These are phyloP conservation scores for Wakefieldia striispora DNA, from an alignment of 768 basidiomycete species.

Conservation along the genomic window DNA sequence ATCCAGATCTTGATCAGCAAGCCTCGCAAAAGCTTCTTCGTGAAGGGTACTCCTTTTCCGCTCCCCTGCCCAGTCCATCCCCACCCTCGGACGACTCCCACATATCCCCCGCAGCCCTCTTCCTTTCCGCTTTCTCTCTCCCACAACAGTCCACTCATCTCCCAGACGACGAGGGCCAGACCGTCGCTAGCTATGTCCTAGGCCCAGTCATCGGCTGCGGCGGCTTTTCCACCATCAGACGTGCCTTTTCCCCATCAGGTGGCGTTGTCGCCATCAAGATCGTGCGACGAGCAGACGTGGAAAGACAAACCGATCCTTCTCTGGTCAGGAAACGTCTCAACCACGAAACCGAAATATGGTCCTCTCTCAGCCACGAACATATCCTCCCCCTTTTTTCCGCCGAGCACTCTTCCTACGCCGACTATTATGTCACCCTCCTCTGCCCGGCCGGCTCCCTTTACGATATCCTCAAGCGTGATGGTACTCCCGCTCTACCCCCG, in stretches of 20 bases:
- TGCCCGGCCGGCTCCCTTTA: conserved; percentile 86
- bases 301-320: conserved; percentile 48
- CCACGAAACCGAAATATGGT: conserved; percentile 73
- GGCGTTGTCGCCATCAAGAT: conserved; percentile 85
- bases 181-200: conserved; percentile 69
- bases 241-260: conserved; percentile 59
- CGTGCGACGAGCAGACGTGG: conserved; percentile 57
- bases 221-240: conserved; percentile 77
- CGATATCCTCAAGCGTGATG: conserved; percentile 75
- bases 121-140: conserved; percentile 63
- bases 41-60: not conserved
- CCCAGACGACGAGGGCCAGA: conserved; percentile 66
- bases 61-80: not conserved
- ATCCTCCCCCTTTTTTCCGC: conserved; percentile 79
- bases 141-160: conserved; percentile 33
- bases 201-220: conserved; percentile 78
- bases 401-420: conserved; percentile 57
- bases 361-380: conserved; percentile 77
- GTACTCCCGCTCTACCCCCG: conserved; percentile 62
- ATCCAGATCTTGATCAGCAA: conserved; percentile 30
- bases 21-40: conserved; percentile 14
- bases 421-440: conserved; percentile 79
- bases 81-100: conserved; percentile 16
- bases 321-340: conserved; percentile 55
- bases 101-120: conserved; percentile 71